Conservation (phyloP, 176 grass and related monocot genomes). For the Carex pumila region DNA sequence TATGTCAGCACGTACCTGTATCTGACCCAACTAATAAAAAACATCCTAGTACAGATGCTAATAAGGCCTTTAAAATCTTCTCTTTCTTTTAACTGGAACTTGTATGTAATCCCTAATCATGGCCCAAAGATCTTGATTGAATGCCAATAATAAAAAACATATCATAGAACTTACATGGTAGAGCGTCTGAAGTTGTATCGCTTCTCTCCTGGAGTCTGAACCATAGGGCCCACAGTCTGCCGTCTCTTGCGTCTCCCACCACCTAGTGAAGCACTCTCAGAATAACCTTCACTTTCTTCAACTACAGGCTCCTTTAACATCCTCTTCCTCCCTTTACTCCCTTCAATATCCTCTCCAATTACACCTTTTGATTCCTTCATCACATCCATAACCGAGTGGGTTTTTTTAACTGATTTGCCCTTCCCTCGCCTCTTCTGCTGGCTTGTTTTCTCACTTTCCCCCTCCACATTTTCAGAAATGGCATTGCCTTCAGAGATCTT, state of each 20-base stretch:
- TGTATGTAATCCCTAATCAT: background rate
- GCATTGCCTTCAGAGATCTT: slow-evolving; percentile 5
- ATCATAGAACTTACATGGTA: slow-evolving; percentile 12
- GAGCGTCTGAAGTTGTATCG: slow-evolving; percentile 21
- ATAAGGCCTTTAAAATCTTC: background rate
- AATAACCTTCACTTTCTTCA: slow-evolving; percentile 15
- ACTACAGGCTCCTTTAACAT: slow-evolving; percentile 1
- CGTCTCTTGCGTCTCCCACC: slow-evolving; percentile 15
- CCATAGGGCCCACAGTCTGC: background rate
- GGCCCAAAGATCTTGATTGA: background rate
- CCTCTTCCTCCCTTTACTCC: slow-evolving; percentile 15
- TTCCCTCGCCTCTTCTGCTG: slow-evolving; percentile 9
- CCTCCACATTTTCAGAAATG: slow-evolving; percentile 13
- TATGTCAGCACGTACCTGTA: background rate
- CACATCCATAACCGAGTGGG: slow-evolving; percentile 8
- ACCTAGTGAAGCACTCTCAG: slow-evolving; percentile 16
- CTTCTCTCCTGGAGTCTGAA: slow-evolving; percentile 20
- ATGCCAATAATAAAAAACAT: background rate
- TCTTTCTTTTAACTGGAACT: background rate
- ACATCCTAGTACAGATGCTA: background rate
- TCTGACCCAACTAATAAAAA: background rate
- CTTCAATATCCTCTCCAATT: background rate
- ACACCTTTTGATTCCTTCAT: slow-evolving; percentile 18
- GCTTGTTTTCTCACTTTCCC: background rate
- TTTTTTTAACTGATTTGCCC: slow-evolving; percentile 8